These are phyloP conservation scores for Paecilomyces sp. DNA, from an alignment of 2,329 filamentous ascomycete genomes.

Conservation along the genomic window DNA sequence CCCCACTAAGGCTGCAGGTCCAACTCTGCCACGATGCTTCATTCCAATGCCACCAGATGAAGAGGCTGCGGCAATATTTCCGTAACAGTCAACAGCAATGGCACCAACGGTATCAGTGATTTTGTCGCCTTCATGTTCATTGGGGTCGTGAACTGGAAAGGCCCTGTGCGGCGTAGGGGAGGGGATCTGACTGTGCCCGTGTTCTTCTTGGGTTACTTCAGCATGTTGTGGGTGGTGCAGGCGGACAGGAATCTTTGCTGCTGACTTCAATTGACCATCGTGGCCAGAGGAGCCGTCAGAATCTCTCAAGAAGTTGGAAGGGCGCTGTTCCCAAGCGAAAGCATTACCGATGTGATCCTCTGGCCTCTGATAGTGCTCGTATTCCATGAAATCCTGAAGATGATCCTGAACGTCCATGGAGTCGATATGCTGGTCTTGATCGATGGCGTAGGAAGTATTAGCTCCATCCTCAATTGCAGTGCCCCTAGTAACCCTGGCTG, in stretches of 20 bases:
- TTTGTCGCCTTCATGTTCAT: slow-evolving; percentile 44
- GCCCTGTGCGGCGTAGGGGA: neutral
- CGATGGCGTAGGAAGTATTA: neutral
- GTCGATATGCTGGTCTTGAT: neutral
- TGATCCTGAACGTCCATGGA: neutral
- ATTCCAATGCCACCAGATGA: slow-evolving; percentile 98
- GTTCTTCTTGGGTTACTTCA: neutral
- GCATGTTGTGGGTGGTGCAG: neutral
- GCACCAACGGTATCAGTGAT: slow-evolving; percentile 93
- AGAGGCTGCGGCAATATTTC: slow-evolving; percentile 86
- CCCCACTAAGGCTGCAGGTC: slow-evolving; percentile 86
- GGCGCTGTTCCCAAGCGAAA: neutral
- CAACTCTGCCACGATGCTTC: slow-evolving; percentile 89
- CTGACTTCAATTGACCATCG: neutral
- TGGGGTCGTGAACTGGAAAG: neutral
- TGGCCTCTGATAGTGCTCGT: neutral
- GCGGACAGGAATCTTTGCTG: neutral
- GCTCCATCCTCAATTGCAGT: slow-evolving; percentile 2
- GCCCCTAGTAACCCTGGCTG: neutral
- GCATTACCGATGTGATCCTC: slow-evolving; percentile 3
- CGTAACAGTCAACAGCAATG: slow-evolving; percentile 79
- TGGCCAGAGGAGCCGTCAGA: neutral
- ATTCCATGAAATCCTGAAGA: neutral
- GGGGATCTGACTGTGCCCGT: slow-evolving; percentile 3
- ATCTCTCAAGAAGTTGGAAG: neutral